A percentile compares a stretch with the other conserved stretches of the same genome.
phyloP scores from a whole-genome alignment of 495 filamentous ascomycete genomes.

The Polyplosphaeria fusca region DNA sequence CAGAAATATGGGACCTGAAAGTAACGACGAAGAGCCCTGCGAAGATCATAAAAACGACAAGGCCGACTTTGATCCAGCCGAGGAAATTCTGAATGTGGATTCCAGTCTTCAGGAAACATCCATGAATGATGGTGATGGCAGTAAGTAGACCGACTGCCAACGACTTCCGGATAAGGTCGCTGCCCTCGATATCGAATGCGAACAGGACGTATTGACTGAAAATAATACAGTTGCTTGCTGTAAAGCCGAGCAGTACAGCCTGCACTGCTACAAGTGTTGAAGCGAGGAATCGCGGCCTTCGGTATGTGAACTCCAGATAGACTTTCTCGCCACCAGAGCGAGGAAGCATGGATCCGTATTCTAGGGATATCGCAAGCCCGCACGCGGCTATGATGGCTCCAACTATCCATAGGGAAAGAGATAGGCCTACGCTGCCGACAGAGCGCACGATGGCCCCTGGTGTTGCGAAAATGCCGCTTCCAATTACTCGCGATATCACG shows the following conservation, averaged over 20 bases:
- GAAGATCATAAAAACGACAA: conserved; percentile 44
- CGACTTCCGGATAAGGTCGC: conserved; percentile 19
- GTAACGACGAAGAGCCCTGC: conserved; percentile 43
- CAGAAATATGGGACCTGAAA: conserved; percentile 15
- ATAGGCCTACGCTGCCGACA: conserved; percentile 64
- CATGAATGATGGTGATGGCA: conserved; percentile 34
- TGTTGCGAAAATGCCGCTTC: conserved; percentile 72
- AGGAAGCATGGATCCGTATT: conserved; percentile 72
- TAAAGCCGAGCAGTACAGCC: conserved; percentile 67
- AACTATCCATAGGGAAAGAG: conserved; percentile 60
- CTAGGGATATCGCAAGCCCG: conserved; percentile 60
- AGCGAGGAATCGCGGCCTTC: conserved; percentile 63
- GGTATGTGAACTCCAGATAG: conserved; percentile 75
- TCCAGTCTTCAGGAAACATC: conserved; percentile 34
- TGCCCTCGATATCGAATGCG: conserved; percentile 30
- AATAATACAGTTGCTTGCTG: conserved; percentile 45
- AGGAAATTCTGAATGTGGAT: conserved; percentile 37
- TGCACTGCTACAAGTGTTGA: conserved; percentile 66
- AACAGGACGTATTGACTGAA: conserved; percentile 36
- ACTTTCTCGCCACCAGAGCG: conserved; percentile 70
- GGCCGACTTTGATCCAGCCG: conserved; percentile 36
- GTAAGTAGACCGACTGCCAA: conserved; percentile 34
- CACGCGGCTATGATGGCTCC: conserved; percentile 60
- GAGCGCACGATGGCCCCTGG: conserved; percentile 66
- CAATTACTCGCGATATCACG: conserved; percentile 73